Base-by-base conservation (phyloP, 1,284 basidiomycete species). In the Apiotrichum veenhuisii region DNA sequence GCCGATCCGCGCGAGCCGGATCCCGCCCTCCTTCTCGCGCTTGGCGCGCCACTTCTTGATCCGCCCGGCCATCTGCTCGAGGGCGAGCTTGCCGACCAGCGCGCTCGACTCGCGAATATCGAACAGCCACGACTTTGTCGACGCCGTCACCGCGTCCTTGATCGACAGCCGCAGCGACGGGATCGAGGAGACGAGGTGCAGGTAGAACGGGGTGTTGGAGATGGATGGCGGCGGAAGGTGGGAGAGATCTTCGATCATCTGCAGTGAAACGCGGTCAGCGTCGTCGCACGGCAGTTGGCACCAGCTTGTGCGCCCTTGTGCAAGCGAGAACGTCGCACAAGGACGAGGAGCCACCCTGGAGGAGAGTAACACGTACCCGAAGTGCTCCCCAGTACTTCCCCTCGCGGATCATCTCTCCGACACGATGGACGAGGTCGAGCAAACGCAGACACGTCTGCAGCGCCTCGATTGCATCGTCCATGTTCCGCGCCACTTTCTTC, bases 331-430 rank as follows among this genome's bases (percentile, higher is more conserved):
- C n/a, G n/a, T n/a, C n/a, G n/a, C n/a, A n/a, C n/a, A n/a, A n/a
- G n/a, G n/a, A n/a, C n/a, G n/a, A n/a, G n/a, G n/a, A n/a, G n/a
- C n/a, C n/a, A n/a, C n/a, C n/a, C n/a, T n/a, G n/a, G n/a, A n/a
- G n/a, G n/a, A n/a, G n/a, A n/a, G n/a, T n/a, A n/a, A n/a, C 27
- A 87, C 90, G 74, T 73, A 95, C 92, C 78, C 94, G 82, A 68
- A 99, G 77, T 46, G 95, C 96, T 66, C 92, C 92, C 87, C 92
- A 98, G 79, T 94, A 98, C 79, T 89, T 93, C 53, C 89, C 88
- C 64, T 92, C 86, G 64, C 84, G 83, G 65, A 98, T 89, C 85
- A 98, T 90, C 69, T 91, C 86, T 23, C 90, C 88, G 27, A 98
- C 91, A 36, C 92, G 85, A 72, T 93, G 87, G n/a, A 97, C 88